phyloP scores from a whole-genome alignment of 768 basidiomycete genomes.

The Kwoniella sp. region DNA sequence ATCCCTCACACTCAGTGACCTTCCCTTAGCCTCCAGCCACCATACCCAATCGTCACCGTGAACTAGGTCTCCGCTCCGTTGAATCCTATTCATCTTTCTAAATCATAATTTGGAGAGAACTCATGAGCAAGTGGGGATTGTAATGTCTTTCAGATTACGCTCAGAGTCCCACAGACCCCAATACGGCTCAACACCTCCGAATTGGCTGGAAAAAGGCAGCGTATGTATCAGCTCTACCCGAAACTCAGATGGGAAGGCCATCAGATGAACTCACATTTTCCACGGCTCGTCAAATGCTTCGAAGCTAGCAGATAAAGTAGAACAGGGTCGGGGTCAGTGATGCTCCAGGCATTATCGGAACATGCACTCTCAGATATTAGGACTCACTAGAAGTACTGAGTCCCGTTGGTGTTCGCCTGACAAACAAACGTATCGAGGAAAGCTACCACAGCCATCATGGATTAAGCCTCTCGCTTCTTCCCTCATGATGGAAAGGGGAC shows the following conservation, averaged over 20 bases:
- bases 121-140: slow-evolving; percentile 52
- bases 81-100: no score
- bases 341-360: neutral
- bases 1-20: no score
- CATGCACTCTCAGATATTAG: neutral
- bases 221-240: slow-evolving; percentile 4
- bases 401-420: slow-evolving; percentile 76
- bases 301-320: slow-evolving; percentile 28
- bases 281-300: slow-evolving; percentile 77
- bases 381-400: slow-evolving; percentile 73
- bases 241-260: no score
- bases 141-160: slow-evolving; percentile 55
- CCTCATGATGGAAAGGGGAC: no score
- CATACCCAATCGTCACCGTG: no score
- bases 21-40: no score
- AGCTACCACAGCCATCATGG: no score
- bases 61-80: no score
- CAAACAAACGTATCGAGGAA: slow-evolving; percentile 89
- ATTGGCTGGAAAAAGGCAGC: slow-evolving; percentile 59
- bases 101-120: no score
- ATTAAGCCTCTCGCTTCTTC: no score
- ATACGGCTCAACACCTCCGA: slow-evolving; percentile 75
- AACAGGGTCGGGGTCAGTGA: neutral
- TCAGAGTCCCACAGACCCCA: slow-evolving; percentile 71
- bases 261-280: slow-evolving; percentile 63